Conservation (phyloP, 257 asterid genomes). For the Nicotiana tomentosiformis region DNA sequence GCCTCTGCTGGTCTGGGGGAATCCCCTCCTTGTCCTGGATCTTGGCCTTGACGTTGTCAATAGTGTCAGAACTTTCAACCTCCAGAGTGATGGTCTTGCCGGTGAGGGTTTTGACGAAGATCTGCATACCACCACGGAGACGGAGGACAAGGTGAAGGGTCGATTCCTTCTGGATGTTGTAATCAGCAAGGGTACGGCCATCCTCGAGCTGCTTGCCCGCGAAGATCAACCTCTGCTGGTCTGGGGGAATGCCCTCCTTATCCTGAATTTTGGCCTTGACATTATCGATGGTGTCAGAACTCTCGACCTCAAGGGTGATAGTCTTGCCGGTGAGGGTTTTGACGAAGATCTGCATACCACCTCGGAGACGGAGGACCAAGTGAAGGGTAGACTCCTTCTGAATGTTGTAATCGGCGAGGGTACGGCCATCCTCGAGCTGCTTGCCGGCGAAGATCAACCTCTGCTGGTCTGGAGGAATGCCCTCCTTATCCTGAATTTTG, state of each 20-base stretch:
- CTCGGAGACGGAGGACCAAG: constrained; percentile 43
- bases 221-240: constrained; percentile 68
- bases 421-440: constrained; percentile 36
- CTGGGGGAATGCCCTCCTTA: constrained; percentile 77
- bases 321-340: constrained; percentile 50
- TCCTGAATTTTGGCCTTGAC: constrained; percentile 47
- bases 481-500: constrained; percentile 42
- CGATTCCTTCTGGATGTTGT: constrained; percentile 63
- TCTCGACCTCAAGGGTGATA: constrained; percentile 44
- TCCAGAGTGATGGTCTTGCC: constrained; percentile 70
- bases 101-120: constrained; percentile 59
- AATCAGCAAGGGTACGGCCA: constrained; percentile 60
- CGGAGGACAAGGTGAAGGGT: constrained; percentile 69
- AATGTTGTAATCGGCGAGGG: constrained; percentile 48
- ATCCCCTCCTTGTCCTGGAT: constrained; percentile 76
- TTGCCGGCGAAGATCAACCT: constrained; percentile 37
- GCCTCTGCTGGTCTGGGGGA: constrained; percentile 87
- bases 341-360: constrained; percentile 45
- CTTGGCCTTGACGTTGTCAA: constrained; percentile 64
- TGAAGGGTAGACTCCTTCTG: constrained; percentile 53
- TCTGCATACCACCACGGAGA: constrained; percentile 70
- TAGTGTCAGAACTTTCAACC: constrained; percentile 66
- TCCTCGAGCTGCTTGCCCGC: constrained; percentile 72
- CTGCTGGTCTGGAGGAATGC: constrained; percentile 43
- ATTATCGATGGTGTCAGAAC: constrained; percentile 44